phyloP scores from a whole-genome alignment of 176 grass and related monocot genomes.

The Sorghum bicolor region Sorghum_bicolor_NCBIv3 NC_012870.2:75751501-75752000 shows the following conservation, averaged over 20 bases:
- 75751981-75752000: too few species aligned
- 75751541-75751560: conserved; percentile 3
- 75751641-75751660: background rate
- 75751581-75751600: background rate
- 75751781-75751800: background rate
- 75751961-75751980: background rate
- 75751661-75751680: background rate
- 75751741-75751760: background rate
- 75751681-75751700: background rate
- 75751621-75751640: background rate
- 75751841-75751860: background rate
- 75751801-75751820: background rate
- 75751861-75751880: background rate
- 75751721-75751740: background rate
- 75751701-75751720: background rate
- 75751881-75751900: background rate
- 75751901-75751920: background rate
- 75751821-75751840: background rate
- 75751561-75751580: background rate
- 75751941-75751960: background rate
- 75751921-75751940: background rate
- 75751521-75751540: background rate
- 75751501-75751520: background rate
- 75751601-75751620: background rate
- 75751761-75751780: background rate